phyloP scores from a whole-genome alignment of 192 early-diverging fungal genomes.

The Coemansia sp. region DNA sequence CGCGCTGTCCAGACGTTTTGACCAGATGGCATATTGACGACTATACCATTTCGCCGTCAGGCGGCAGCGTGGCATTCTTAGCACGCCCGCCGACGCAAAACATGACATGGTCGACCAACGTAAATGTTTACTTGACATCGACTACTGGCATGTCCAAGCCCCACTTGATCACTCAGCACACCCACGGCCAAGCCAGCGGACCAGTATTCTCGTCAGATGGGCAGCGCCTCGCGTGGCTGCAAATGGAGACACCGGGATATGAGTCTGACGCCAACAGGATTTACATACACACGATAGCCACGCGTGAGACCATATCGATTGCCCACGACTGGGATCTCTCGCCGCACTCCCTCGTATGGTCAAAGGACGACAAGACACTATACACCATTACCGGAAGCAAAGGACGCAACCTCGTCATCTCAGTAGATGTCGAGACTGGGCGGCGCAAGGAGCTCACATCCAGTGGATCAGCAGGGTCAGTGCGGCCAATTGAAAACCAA shows the following conservation, averaged over 20 bases:
- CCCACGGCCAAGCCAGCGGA: slow-evolving; percentile 55
- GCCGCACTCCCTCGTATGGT: slow-evolving; percentile 44
- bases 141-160: slow-evolving; percentile 34
- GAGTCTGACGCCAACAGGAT: slow-evolving; percentile 66
- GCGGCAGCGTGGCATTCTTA: slow-evolving; percentile 62
- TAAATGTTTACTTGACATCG: slow-evolving; percentile 61
- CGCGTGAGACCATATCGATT: slow-evolving; percentile 47
- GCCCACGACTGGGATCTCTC: slow-evolving; percentile 62
- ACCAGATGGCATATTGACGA: slow-evolving; percentile 56
- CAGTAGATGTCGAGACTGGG: slow-evolving; percentile 15
- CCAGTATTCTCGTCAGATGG: slow-evolving; percentile 66
- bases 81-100: slow-evolving; percentile 56
- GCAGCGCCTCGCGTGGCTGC: slow-evolving; percentile 62
- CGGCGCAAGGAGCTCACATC: slow-evolving; percentile 23
- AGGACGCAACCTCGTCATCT: slow-evolving; percentile 17
- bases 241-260: slow-evolving; percentile 68
- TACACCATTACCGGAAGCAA: slow-evolving; percentile 16
- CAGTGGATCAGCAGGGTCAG: slow-evolving; percentile 10
- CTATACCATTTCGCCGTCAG: slow-evolving; percentile 64
- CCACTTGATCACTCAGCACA: slow-evolving; percentile 51
- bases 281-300: slow-evolving; percentile 54
- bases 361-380: slow-evolving; percentile 19
- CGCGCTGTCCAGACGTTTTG: slow-evolving; percentile 55
- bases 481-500: slow-evolving; percentile 32
- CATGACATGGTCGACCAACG: slow-evolving; percentile 70